Base-by-base conservation (phyloP, 148 eudicot species). In the Rhododendron henanense region DNA sequence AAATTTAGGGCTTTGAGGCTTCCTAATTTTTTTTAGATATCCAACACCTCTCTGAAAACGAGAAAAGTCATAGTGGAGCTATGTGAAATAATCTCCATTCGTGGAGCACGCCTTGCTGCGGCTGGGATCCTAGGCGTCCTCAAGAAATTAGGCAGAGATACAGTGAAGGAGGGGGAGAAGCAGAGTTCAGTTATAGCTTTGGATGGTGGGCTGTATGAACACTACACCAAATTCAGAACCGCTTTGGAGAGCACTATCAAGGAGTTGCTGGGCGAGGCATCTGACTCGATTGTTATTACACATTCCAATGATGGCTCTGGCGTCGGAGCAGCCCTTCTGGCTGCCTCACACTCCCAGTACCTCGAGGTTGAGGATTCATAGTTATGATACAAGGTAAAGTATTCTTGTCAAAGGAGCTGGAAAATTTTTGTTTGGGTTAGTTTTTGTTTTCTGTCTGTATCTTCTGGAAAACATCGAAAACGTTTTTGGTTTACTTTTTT, bases 141-240 rank as follows among this genome's bases (percentile, higher is more conserved):
- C 81, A 94, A 95, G 90, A 94, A 93, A 85, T 63, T 87, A 82
- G 98, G 95, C 45, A 90, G 90, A 75, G 98, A 93, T 83, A 91
- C 89, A 16, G 11, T 74, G 13, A 65, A 73, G 55, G 90, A 87
- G 39, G 91, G 90, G 39, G 88, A 82, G 80, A 76, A 71, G 84
- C 88, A 79, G 63, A 94, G 74, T 85, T 86, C 96, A 2, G 92
- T 89, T 5, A 81, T 95, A 84, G 95, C 96, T 55, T 87, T 95
- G 94, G 96, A 94, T 73, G 98, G 96, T 5, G 98, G 98, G 19
- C 85, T 94, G 80, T 94, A 92, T 48, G 96, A 95, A 88, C 96
- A 94, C 90, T 95, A 94, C 76, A 84, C 92, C 0, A 92, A 92
- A 83, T 93, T 90, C 90, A 90, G 94, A 0, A 85, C 88, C 77